Evolutionary conservation across 805 yeast genomes (phyloP).

Genomic region (Kuraishia cidri): DNA sequence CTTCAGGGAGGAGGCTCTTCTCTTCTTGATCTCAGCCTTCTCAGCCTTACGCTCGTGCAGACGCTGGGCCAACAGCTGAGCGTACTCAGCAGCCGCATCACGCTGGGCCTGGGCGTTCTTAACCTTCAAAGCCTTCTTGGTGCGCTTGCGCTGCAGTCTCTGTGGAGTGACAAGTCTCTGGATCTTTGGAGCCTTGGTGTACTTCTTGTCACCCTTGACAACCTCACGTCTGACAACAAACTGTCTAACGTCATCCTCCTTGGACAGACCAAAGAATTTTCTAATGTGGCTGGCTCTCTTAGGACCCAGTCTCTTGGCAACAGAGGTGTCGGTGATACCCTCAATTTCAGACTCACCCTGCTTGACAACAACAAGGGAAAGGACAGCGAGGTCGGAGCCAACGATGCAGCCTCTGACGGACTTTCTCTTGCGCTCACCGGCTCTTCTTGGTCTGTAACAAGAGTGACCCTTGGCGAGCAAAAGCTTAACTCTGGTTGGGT

Average conservation of each 20-base stretch:
- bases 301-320: conserved; percentile 99
- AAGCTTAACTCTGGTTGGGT: conserved; percentile 98
- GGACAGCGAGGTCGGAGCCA: conserved; percentile 92
- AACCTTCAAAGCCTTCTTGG: conserved; percentile 85
- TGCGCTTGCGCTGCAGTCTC: conserved; percentile 98
- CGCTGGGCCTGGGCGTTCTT: conserved; percentile 97
- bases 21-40: conserved; percentile 97
- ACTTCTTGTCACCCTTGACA: conserved; percentile 95
- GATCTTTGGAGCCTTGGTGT: conserved; percentile 99
- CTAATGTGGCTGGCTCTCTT: conserved; percentile 99
- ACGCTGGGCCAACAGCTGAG: conserved; percentile 97
- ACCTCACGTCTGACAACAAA: conserved; percentile 98
- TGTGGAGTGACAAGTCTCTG: conserved; percentile 99
- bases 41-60: conserved; percentile 97
- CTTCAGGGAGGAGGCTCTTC: conserved; percentile 99
- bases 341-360: conserved; percentile 95
- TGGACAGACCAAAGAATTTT: conserved; percentile 97
- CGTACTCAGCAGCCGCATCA: conserved; percentile 99
- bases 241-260: conserved; percentile 84
- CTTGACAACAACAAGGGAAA: conserved; percentile 89
- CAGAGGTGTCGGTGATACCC: conserved; percentile 90
- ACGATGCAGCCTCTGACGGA: conserved; percentile 99
- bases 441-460: conserved; percentile 99
- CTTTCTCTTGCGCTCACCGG: conserved; percentile 99
- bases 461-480: conserved; percentile 90